Evolutionary conservation across 176 grass and related monocot species (phyloP).

Genomic region (Areca catechu): DNA sequence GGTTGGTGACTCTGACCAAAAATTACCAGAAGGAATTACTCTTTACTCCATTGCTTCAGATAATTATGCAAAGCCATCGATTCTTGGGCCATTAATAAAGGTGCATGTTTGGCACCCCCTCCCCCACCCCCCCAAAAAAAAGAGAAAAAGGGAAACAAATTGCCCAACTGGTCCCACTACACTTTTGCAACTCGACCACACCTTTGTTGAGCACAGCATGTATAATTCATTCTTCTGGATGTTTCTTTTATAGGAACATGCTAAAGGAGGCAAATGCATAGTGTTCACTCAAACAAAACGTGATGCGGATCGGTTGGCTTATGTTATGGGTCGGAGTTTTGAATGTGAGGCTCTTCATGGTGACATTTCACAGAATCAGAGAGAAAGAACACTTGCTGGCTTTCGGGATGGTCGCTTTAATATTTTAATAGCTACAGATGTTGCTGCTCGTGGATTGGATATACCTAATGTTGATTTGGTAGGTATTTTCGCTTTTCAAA

Average conservation of each 20-base stretch:
- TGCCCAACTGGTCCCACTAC: too few relatives aligned
- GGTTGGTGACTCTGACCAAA: constrained; percentile 94
- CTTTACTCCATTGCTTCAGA: constrained; percentile 80
- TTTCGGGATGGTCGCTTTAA: constrained; percentile 86
- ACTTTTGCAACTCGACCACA: too few relatives aligned
- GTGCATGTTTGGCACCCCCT: constrained; percentile 22
- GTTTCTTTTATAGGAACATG: constrained; percentile 55
- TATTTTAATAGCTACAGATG: constrained; percentile 83
- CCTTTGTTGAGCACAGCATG: too few relatives aligned
- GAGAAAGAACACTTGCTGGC: constrained; percentile 73
- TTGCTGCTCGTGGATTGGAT: constrained; percentile 87
- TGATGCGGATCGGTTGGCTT: constrained; percentile 77
- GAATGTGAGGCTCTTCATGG: constrained; percentile 77
- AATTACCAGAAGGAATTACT: constrained; percentile 88
- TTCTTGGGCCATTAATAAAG: constrained; percentile 83
- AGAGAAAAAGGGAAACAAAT: too few relatives aligned
- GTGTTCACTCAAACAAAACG: constrained; percentile 96
- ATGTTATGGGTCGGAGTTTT: constrained; percentile 76
- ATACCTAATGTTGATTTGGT: constrained; percentile 98
- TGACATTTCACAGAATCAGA: constrained; percentile 91
- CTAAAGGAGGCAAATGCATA: constrained; percentile 92
- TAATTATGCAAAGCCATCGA: constrained; percentile 57
- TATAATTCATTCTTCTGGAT: too few relatives aligned
- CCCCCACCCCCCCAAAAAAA: too few relatives aligned
- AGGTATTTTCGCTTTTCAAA: constrained; percentile 23